Evolutionary conservation across 2,329 filamentous ascomycete genomes (phyloP), one percentile per base, ranked within the genome.

Genomic region (Fusarium pseudonygamai): DNA sequence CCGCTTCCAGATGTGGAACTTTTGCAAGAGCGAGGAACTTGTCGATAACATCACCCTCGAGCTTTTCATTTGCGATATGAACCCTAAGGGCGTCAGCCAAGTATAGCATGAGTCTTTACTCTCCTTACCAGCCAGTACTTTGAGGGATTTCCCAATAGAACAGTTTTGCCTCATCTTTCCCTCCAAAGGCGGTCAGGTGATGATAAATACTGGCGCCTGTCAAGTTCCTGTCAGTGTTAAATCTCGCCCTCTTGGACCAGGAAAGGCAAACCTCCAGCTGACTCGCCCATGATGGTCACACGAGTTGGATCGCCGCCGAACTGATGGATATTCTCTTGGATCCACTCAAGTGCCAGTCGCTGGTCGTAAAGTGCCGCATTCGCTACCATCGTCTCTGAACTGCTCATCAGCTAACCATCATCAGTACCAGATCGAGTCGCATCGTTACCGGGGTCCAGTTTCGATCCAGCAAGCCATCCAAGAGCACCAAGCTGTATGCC

Each of bases 81-180:
- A 39, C 18, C 24, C 42, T 49, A 3, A n/a, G 13, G 14, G 20
- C 20, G 56, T 49, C 13, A 49, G 42, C 30, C 2, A 20, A 22
- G 4, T 16, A 26, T 4, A 0, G 7, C n/a, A n/a, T 12, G 2
- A 2, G 6, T 0, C 9, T 26, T 47, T 3, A 2, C 6, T 4
- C 8, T 6, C 2, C 56, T 26, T 46, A 59, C 56, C 32, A 59
- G 32, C 42, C 56, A 30, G 30, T 59, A 10, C 56, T 59, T 12
- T 59, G 56, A 3, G 26, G 24, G 1, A 59, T 39, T 14, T 32
- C 32, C 12, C 56, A 34, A 11, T 20, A 32, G 7, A 49, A 59
- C 2, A 49, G 22, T 14, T 0, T 28, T 30, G 2, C 20, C 42
- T 49, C 2, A 16, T 59, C 26, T 14, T 39, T 59, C 3, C 32